Evolutionary conservation across 352 stramenopile genomes (phyloP), one percentile per base, ranked within the genome.

Genomic region (Phytophthora meadii): DNA sequence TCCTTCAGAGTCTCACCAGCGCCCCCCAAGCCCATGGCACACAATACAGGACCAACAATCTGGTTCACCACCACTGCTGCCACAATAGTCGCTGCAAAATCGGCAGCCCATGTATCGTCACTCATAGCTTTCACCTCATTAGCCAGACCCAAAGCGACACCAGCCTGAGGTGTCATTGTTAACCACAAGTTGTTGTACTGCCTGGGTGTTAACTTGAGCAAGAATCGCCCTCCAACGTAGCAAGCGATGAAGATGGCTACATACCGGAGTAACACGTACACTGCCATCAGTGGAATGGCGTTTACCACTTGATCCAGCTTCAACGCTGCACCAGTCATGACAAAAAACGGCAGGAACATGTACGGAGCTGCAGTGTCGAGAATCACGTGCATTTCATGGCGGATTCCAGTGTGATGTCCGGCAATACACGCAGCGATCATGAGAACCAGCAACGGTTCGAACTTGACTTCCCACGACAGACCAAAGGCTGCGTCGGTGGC

Each of bases 181-280:
- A 91, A 53, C 82, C 82, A 91, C 27, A 91, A 53, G 60, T 88
- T 89, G 68, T 87, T 89, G 75, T 91, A 91, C 59, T 89, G 75
- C 45, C 52, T 66, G n/a, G 80, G 80, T 1, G 68, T 47, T n/a
- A 89, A 65, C 61, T 87, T 87, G 19, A 91, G 63, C 54, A 91
- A 37, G 53, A 78, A 89, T 36, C 81, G 77, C 10, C 82, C 82
- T 27, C 69, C 79, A n/a, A 74, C 60, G 67, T 89, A 90, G 46
- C 76, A 89, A 19, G 78, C 82, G 22, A 85, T 61, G 61, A 91
- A 91, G 66, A 91, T 87, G 1, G 78, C 77, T 1, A 87, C 55
- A 45, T 86, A 91, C 3, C 78, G 80, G 24, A 91, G 60, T 32
- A 88, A 19, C 9, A 89, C 82, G 51, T 88, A 89, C 40, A 85